Base-by-base conservation (phyloP, 352 stramenopile genomes). In the Pythium dissimile region DNA sequence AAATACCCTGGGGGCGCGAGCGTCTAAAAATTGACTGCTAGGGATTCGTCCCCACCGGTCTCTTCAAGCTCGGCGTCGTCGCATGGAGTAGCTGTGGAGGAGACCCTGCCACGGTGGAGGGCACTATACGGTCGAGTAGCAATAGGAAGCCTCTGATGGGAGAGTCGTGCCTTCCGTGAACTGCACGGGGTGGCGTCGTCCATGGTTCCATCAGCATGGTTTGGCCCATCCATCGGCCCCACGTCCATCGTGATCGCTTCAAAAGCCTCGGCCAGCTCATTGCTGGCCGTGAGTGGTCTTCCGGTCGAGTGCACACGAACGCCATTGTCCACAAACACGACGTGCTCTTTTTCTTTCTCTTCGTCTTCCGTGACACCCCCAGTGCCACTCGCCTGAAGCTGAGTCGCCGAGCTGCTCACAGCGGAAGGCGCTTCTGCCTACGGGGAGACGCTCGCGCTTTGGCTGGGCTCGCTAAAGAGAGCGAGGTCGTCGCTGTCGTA, bases 41-140 rank as follows among this genome's bases (percentile, higher is more conserved):
- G 55, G 2, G 54, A 55, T 20, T 62, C 54, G 44, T 62, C 48
- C n/a, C 54, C 47, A 5, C 5, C 31, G 12, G 34, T 23, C 16
- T 60, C 30, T 23, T 61, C 54, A 38, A 62, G 55, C 30, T 62
- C 54, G 12, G 44, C 35, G n/a, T 48, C 54, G 18, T 62, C 39
- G 35, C 55, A 50, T 6, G 49, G n/a, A n/a, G n/a, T 24, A 8
- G 31, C 27, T 10, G 23, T 27, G 6, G 52, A 51, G 18, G 50
- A 42, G 18, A 51, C n/a, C 12, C 41, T 59, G 13, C n/a, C n/a
- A n/a, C n/a, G n/a, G n/a, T n/a, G n/a, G n/a, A n/a, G n/a, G n/a
- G n/a, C n/a, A n/a, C n/a, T n/a, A n/a, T n/a, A n/a, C n/a, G n/a
- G n/a, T n/a, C n/a, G n/a, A n/a, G n/a, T n/a, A n/a, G n/a, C n/a